Evolutionary conservation across 768 basidiomycete genomes (phyloP).

Genomic region (Panus rudis): DNA sequence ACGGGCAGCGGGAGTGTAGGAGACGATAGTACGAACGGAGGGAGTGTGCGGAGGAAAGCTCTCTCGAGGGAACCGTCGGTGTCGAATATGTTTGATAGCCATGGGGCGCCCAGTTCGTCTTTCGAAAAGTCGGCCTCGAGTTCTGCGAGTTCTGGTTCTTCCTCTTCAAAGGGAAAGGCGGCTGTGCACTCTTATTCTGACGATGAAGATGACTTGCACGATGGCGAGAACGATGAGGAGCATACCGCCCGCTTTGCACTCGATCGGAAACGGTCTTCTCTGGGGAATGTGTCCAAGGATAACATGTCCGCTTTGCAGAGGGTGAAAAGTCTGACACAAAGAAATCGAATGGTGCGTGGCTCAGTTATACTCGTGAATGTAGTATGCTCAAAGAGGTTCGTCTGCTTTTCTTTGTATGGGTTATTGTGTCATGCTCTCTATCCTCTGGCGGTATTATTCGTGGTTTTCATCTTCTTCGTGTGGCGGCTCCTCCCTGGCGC

Average conservation of each 20-base stretch:
- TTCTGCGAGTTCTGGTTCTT: too few species aligned
- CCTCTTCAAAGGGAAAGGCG: too few species aligned
- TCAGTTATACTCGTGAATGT: too few species aligned
- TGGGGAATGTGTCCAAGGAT: slow-evolving; percentile 28
- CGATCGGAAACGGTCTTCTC: slow-evolving; percentile 23
- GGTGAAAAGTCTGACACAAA: slow-evolving; percentile 61
- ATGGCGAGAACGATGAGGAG: slow-evolving; percentile 53
- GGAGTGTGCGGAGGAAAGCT: slow-evolving; percentile 32
- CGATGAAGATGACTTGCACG: slow-evolving; percentile 44
- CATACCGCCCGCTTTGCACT: slow-evolving; percentile 43
- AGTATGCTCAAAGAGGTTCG: too few species aligned
- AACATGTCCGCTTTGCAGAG: slow-evolving; percentile 57
- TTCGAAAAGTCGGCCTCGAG: too few species aligned
- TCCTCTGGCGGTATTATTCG: too few species aligned
- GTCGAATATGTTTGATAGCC: slow-evolving; percentile 35
- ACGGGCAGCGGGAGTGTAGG: slow-evolving; percentile 74
- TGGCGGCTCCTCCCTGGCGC: too few species aligned
- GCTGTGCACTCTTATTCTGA: too few species aligned
- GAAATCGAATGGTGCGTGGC: slow-evolving; percentile 64
- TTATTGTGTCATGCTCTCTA: too few species aligned
- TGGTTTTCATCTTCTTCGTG: too few species aligned
- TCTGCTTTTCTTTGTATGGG: slow-evolving; percentile 12
- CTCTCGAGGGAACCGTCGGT: too few species aligned
- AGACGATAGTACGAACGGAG: slow-evolving; percentile 25
- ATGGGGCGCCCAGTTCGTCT: slow-evolving; percentile 31